A percentile compares a stretch with the other conserved stretches of the same genome.
Evolutionary conservation across 176 grass and related monocot genomes (phyloP).

Genomic region (Oropetium thomaeum): DNA sequence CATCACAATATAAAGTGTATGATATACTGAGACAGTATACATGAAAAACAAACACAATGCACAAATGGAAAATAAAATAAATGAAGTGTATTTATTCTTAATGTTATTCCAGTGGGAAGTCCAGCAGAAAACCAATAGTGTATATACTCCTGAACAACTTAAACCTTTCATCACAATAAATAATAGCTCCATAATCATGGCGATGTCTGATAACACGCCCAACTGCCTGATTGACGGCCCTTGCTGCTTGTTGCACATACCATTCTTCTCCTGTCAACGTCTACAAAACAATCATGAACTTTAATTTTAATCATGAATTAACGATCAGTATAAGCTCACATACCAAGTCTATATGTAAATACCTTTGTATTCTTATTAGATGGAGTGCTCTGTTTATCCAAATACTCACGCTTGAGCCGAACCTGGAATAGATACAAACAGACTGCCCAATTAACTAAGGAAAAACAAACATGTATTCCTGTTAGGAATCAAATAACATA

Average conservation of each 20-base stretch:
- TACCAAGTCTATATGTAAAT: constrained; percentile 11
- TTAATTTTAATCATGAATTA: too few relatives aligned
- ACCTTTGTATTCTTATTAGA: constrained; percentile 62
- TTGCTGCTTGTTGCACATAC: constrained; percentile 96
- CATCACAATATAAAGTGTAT: constrained; percentile 3
- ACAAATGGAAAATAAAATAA: not conserved
- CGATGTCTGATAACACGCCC: constrained; percentile 92
- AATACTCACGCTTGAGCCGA: constrained; percentile 88
- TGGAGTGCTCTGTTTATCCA: constrained; percentile 62
- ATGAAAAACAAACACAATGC: constrained; percentile 11
- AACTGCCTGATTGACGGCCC: constrained; percentile 97
- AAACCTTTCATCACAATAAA: constrained; percentile 97
- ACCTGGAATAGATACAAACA: constrained; percentile 50
- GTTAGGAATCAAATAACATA: not conserved
- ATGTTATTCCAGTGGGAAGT: constrained; percentile 20
- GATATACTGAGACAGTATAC: not conserved
- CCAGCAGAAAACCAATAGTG: constrained; percentile 29
- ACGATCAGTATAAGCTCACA: not conserved
- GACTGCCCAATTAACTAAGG: constrained; percentile 5
- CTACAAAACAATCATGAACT: constrained; percentile 47
- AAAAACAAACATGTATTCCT: not conserved
- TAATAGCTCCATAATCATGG: constrained; percentile 93
- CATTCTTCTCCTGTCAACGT: constrained; percentile 75
- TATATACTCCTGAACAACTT: constrained; percentile 32
- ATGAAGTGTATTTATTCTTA: constrained; percentile 4